Percentiles rank a stretch among this genome's conserved stretches.
These are phyloP conservation scores for Paramarasmius palmivorus DNA, from an alignment of 1,284 basidiomycete genomes.

Conservation along the genomic window DNA sequence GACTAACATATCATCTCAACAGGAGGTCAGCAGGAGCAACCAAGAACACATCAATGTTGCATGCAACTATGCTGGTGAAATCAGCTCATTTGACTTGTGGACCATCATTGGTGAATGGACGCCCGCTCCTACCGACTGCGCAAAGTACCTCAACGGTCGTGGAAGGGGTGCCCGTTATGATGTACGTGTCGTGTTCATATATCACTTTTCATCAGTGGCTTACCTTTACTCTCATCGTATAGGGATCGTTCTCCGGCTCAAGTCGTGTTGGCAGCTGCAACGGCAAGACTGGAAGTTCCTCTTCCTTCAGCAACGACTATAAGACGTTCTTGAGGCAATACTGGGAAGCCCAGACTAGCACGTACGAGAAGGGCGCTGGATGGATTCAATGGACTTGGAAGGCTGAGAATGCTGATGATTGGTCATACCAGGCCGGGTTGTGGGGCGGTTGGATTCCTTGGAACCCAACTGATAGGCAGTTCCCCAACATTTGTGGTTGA, in stretches of 20 bases:
- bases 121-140: slow-evolving; percentile 84
- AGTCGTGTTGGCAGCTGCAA: slow-evolving; percentile 70
- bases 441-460: slow-evolving; percentile 82
- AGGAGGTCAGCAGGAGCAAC: slow-evolving; percentile 55
- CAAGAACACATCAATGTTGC: slow-evolving; percentile 67
- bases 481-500: slow-evolving; percentile 54
- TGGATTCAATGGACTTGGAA: slow-evolving; percentile 78
- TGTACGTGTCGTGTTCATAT: slow-evolving; percentile 29
- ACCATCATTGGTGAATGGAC: slow-evolving; percentile 86
- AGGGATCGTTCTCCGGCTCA: slow-evolving; percentile 64
- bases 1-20: neutral
- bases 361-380: slow-evolving; percentile 62
- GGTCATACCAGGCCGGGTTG: slow-evolving; percentile 79
- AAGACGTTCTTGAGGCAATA: slow-evolving; percentile 82
- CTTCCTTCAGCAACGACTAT: slow-evolving; percentile 75
- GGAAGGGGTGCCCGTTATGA: slow-evolving; percentile 77
- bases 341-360: slow-evolving; percentile 82
- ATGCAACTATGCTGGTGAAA: slow-evolving; percentile 49
- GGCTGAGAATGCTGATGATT: slow-evolving; percentile 70
- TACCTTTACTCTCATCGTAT: too few relatives aligned
- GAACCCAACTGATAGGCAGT: slow-evolving; percentile 49
- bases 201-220: neutral
- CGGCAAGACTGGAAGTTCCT: slow-evolving; percentile 70
- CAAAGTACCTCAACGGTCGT: slow-evolving; percentile 75
- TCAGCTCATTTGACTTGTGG: slow-evolving; percentile 68